Conservation (phyloP, 2,329 filamentous ascomycete species). For the Pseudogymnoascus sp. region DNA sequence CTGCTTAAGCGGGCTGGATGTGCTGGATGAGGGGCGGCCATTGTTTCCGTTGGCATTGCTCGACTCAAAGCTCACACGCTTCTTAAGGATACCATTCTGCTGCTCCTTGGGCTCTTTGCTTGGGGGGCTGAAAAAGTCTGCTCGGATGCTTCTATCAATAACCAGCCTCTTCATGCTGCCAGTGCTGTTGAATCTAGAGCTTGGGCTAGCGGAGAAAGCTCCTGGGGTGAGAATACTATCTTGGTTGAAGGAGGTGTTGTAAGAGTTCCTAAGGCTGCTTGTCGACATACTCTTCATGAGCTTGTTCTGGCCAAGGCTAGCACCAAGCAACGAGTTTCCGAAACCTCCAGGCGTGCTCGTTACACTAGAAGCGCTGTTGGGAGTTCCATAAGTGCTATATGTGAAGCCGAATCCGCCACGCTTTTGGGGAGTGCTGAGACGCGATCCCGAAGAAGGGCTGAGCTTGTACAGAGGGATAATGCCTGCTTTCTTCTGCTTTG, state of each 20-base stretch:
- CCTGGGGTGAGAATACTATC: conserved; percentile 82
- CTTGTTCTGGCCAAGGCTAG: conserved; percentile 52
- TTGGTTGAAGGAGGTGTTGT: conserved; percentile 73
- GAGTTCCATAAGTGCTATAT: conserved; percentile 85
- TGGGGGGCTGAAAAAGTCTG: conserved; percentile 58
- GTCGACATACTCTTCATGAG: conserved; percentile 84
- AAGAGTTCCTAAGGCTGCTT: conserved; percentile 75
- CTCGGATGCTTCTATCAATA: conserved; percentile 81
- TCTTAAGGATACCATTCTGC: conserved; percentile 48
- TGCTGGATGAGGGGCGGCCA: conserved; percentile 36
- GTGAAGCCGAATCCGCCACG: conserved; percentile 84
- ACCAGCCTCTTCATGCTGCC: conserved; percentile 81
- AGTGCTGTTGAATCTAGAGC: conserved; percentile 56
- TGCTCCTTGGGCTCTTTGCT: conserved; percentile 45
- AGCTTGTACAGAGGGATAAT: conserved; percentile 83
- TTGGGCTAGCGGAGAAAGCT: conserved; percentile 66
- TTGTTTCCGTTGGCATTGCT: conserved; percentile 43
- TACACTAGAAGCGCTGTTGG: conserved; percentile 61
- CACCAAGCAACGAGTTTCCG: conserved; percentile 57
- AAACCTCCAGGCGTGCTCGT: conserved; percentile 59
- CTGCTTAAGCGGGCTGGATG: conserved; percentile 27
- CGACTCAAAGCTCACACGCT: conserved; percentile 88
- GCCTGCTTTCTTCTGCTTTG: conserved; percentile 68
- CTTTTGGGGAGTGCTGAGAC: conserved; percentile 77
- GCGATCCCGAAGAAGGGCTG: conserved; percentile 70